Base-by-base conservation (phyloP, 345 rosid genomes). In the Populus deltoides region DNA sequence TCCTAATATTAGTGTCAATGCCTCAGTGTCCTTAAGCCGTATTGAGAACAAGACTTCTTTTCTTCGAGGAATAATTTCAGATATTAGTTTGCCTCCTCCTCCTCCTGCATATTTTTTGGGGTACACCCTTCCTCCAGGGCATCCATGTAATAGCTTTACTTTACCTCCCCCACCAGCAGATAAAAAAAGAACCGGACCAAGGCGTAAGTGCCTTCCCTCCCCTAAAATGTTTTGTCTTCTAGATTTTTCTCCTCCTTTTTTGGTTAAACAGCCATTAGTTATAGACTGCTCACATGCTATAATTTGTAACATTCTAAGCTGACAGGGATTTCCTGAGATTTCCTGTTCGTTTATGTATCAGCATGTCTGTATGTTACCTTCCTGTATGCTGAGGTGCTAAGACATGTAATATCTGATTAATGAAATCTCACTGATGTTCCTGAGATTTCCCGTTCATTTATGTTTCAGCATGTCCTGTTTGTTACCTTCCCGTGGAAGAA, bases 151-250 rank as follows among this genome's bases (percentile, higher is more conserved):
- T 75, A 85, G 83, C 82, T 97, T 97, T 82, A 90, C 88, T 61
- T 83, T 94, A 82, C 97, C 99, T 78, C 99, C 99, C 7, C 99
- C 99, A 38, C 98, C 98, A 6, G 95, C 97, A 17, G 97, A 94
- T 85, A 90, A 77, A 77, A 97, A 97, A 85, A 88, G 97, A 89
- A 90, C 97, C 7, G 98, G 98, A 73, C 99, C 99, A 31, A 90
- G 97, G 67, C 92, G 99, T 97, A 88, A 90, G 98, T 83, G 78
- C 49, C 39, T 25, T 22, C n/a, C 35, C 57, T 10, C 65, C 43
- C 18, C 49, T 11, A 13, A 18, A 31, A 10, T 72, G 63, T 17
- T 66, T 75, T 55, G 59, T 36, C 25, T 66, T 18, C 9, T 25
- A 61, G 51, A 13, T n/a, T 66, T 6, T n/a, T 33, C 25, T 8